Conservation (phyloP, 345 rosid genomes). For the Clausena lansium region DNA sequence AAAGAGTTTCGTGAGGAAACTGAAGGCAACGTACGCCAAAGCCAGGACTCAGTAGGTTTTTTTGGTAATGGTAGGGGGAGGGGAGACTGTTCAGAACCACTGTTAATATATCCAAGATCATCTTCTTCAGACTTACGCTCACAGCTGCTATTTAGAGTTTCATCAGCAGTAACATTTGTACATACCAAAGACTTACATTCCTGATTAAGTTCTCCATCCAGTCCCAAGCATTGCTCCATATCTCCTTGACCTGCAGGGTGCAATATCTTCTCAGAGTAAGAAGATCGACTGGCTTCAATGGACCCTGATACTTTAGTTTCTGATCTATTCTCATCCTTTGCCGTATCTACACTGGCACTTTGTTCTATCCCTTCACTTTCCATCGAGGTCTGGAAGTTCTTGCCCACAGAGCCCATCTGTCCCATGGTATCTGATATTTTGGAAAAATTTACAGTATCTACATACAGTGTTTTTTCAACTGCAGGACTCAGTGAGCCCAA, state of each 20-base stretch:
- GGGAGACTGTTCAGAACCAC: slow-evolving; percentile 20
- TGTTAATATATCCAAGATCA: slow-evolving; percentile 23
- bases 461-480: slow-evolving; percentile 60
- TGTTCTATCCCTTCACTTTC: slow-evolving; percentile 26
- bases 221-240: slow-evolving; percentile 14
- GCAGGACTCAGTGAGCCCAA: slow-evolving; percentile 40
- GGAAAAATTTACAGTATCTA: slow-evolving; percentile 51
- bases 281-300: slow-evolving; percentile 13
- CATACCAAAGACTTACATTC: slow-evolving; percentile 34
- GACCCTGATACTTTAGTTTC: slow-evolving; percentile 11
- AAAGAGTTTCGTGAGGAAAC: slow-evolving; percentile 38
- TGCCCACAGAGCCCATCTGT: slow-evolving; percentile 13
- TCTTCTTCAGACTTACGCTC: slow-evolving; percentile 24
- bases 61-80: slow-evolving; percentile 67
- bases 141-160: slow-evolving; percentile 17
- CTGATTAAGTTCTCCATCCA: slow-evolving; percentile 20
- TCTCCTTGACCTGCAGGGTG: slow-evolving; percentile 24
- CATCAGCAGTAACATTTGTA: slow-evolving; percentile 23
- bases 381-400: slow-evolving; percentile 10
- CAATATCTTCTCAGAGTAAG: slow-evolving; percentile 17
- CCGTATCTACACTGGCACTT: slow-evolving; percentile 2
- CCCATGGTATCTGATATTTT: slow-evolving; percentile 24
- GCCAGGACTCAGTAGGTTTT: slow-evolving; percentile 95
- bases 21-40: slow-evolving; percentile 70
- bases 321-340: slow-evolving; percentile 17